A percentile compares a stretch with the other conserved stretches of the same genome.
Evolutionary conservation across 352 stramenopile species (phyloP).

Genomic region (Pythium insidiosum): DNA sequence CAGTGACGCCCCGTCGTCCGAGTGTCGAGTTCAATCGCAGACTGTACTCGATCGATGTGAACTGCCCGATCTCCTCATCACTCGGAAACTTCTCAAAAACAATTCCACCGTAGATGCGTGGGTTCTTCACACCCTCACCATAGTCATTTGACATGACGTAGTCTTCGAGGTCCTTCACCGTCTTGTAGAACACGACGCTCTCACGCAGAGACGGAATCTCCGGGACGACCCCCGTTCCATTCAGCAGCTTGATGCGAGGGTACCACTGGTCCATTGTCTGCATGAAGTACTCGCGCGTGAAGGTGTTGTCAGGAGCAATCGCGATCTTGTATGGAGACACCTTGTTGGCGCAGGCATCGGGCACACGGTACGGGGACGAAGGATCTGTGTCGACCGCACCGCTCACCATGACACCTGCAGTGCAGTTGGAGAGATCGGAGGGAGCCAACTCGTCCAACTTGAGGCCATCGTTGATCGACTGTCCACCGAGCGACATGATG

Average conservation of each 20-base stretch:
- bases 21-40: conserved; percentile 49
- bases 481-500: conserved; percentile 32
- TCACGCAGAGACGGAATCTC: conserved; percentile 45
- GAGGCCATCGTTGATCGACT: conserved; percentile 27
- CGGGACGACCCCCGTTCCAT: conserved; percentile 14
- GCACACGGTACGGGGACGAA: conserved; percentile 25
- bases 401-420: conserved; percentile 13
- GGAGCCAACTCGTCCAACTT: conserved; percentile 34
- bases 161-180: conserved; percentile 27
- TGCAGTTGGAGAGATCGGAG: conserved; percentile 19
- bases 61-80: conserved; percentile 23
- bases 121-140: conserved; percentile 30
- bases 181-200: conserved; percentile 55
- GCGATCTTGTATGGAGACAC: conserved; percentile 54
- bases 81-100: conserved; percentile 43
- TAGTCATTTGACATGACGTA: conserved; percentile 48
- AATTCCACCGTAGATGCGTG: conserved; percentile 53
- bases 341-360: conserved; percentile 23
- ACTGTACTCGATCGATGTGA: conserved; percentile 47
- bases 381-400: conserved; percentile 27
- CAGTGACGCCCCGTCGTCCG: conserved; percentile 11
- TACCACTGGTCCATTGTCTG: conserved; percentile 60
- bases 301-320: conserved; percentile 46
- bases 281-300: conserved; percentile 61
- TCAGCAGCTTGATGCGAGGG: conserved; percentile 28